Evolutionary conservation across 306 rosid genomes (phyloP), one percentile per base, ranked within the genome.

Genomic region (Delonix regia): DNA sequence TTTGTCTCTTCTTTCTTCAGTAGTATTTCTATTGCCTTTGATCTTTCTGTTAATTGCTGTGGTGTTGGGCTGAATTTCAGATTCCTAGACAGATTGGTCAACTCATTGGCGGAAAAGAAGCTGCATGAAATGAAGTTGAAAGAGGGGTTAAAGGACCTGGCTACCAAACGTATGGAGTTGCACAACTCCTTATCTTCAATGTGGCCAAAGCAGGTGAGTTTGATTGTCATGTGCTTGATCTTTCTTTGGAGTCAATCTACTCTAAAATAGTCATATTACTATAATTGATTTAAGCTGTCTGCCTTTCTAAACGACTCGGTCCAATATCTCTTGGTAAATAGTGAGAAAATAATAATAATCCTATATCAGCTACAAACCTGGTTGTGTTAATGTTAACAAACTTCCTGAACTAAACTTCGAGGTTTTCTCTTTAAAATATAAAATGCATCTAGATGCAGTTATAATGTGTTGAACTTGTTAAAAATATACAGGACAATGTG

Each of bases 161-260:
- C 91, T 81, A 73, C 85, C 52, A 94, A 88, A 81, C 93, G 92
- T 73, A 92, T 92, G 97, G 97, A 90, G 80, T 88, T 94, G 74
- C 97, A 94, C 24, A 94, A 94, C 70, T 89, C 97, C n/a, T 83
- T 94, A 75, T 90, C 99, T 74, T 92, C 97, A 9, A 88, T 79
- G 53, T 88, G 95, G 97, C 94, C 97, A n/a, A 92, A 94, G 82
- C 97, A 94, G 84, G 64, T 57, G 64, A 57, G 99, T 90, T 27
- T 16, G 11, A n/a, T 33, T 36, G 36, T 44, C 55, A 18, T 57
- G 36, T 25, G 64, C 38, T 57, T 57, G 38, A 57, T 57, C 64
- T 47, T 62, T 15, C 9, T 27, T 44, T 9, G 15, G 16, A 60
- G 68, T 61, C 74, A 34, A 51, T 49, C 27, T 71, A 25, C 45